Conservation (phyloP, 139 green algal genomes). For the Pseudopediastrum boryanum region DNA sequence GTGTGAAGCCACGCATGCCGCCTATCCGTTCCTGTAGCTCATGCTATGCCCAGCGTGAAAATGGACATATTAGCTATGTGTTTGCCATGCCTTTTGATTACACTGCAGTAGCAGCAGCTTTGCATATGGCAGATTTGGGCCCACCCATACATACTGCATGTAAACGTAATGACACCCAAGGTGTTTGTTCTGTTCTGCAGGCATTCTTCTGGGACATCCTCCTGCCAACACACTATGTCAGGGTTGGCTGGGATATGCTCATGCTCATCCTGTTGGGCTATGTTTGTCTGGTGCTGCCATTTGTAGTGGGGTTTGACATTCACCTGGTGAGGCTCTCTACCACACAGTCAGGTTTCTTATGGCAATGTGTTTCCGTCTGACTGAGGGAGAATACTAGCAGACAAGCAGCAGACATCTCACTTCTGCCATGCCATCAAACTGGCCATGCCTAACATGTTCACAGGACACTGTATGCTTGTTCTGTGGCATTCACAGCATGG, state of each 20-base stretch:
- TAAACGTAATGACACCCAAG: background rate
- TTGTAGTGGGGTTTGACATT: conserved; percentile 54
- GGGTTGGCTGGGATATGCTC: conserved; percentile 50
- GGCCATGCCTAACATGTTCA: background rate
- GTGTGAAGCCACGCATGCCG: no score
- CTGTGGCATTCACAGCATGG: background rate
- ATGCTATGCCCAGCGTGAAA: background rate
- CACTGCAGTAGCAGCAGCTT: background rate
- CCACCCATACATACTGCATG: no score
- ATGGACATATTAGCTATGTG: background rate
- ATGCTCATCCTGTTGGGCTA: conserved; percentile 55
- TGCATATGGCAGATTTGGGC: background rate
- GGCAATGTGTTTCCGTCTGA: no score
- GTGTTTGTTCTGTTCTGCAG: conserved; percentile 22
- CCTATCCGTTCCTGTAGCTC: no score
- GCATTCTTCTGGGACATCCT: conserved; percentile 46
- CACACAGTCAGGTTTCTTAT: conserved; percentile 1
- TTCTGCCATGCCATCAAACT: no score
- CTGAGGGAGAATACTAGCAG: no score
- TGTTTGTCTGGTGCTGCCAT: conserved; percentile 48
- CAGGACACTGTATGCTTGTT: background rate
- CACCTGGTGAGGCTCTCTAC: conserved; percentile 17
- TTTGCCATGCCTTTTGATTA: background rate
- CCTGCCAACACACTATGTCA: conserved; percentile 20
- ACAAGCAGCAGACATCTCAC: no score